Conservation (phyloP, 108 stramenopile genomes). For the Nitzschia putrida region DNA sequence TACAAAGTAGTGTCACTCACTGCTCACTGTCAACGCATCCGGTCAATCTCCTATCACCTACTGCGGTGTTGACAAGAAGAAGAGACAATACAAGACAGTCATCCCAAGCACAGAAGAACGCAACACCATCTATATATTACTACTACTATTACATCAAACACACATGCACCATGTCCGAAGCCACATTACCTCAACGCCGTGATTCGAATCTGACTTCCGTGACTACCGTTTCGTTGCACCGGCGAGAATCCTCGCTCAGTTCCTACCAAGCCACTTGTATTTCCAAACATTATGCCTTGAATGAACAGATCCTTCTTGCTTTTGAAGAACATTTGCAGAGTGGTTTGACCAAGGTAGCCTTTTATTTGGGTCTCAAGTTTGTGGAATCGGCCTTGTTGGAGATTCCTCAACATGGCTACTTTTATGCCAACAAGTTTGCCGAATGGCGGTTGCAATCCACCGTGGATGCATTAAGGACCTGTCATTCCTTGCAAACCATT, state of each 20-base stretch:
- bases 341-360: constrained; percentile 30
- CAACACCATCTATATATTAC: background rate
- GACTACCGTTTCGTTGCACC: constrained; percentile 4
- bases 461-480: constrained; percentile 51
- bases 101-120: too few relatives aligned
- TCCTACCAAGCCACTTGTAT: constrained; percentile 43
- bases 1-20: too few relatives aligned
- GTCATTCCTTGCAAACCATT: constrained; percentile 42
- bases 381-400: constrained; percentile 62
- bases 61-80: too few relatives aligned
- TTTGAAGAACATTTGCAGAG: constrained; percentile 36
- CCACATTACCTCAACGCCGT: background rate
- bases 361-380: constrained; percentile 58
- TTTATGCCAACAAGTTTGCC: constrained; percentile 28
- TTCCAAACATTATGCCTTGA: constrained; percentile 49
- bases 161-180: too few relatives aligned
- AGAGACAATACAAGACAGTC: too few relatives aligned
- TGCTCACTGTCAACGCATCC: too few relatives aligned
- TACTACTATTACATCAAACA: too few relatives aligned
- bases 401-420: constrained; percentile 70
- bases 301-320: constrained; percentile 39
- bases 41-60: too few relatives aligned
- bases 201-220: constrained; percentile 2
- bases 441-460: constrained; percentile 31
- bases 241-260: constrained; percentile 11